Evolutionary conservation across 129 eudicot genomes (phyloP).

Genomic region (Sambucus nigra): DNA sequence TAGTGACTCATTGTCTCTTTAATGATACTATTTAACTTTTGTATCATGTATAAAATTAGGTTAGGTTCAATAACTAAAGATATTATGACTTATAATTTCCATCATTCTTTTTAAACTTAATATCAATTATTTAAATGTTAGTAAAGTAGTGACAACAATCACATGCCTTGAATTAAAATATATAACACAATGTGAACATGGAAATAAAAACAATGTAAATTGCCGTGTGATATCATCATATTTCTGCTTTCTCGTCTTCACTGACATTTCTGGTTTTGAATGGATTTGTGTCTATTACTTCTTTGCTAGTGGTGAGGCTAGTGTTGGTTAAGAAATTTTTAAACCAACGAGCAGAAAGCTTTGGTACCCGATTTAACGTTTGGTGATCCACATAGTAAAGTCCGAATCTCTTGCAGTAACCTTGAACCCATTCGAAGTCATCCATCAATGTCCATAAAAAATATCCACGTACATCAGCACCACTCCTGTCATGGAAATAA

Average conservation of each 20-base stretch:
- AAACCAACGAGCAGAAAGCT: conserved; percentile 67
- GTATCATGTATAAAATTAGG: no score
- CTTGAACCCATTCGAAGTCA: conserved; percentile 58
- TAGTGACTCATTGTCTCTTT: no score
- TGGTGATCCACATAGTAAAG: conserved; percentile 45
- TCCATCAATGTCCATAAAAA: conserved; percentile 75
- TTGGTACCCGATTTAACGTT: conserved; percentile 55
- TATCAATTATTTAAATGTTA: no score
- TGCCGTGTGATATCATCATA: neutral
- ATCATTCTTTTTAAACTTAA: no score
- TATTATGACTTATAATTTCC: no score
- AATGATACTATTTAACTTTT: no score
- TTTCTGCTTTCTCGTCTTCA: conserved; percentile 12
- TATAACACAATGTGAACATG: neutral
- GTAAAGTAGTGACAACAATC: neutral
- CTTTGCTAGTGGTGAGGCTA: conserved; percentile 14
- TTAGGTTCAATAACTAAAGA: no score
- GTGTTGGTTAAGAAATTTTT: conserved; percentile 43
- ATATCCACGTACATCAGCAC: conserved; percentile 87
- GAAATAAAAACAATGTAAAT: neutral
- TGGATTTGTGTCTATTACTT: no score
- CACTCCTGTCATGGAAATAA: conserved; percentile 32
- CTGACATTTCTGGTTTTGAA: neutral
- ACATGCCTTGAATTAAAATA: neutral
- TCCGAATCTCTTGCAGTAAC: conserved; percentile 48